A percentile compares a stretch with the other conserved stretches of the same genome.
Conservation (phyloP, 805 yeast genomes). For the Metschnikowia hibisci region DNA sequence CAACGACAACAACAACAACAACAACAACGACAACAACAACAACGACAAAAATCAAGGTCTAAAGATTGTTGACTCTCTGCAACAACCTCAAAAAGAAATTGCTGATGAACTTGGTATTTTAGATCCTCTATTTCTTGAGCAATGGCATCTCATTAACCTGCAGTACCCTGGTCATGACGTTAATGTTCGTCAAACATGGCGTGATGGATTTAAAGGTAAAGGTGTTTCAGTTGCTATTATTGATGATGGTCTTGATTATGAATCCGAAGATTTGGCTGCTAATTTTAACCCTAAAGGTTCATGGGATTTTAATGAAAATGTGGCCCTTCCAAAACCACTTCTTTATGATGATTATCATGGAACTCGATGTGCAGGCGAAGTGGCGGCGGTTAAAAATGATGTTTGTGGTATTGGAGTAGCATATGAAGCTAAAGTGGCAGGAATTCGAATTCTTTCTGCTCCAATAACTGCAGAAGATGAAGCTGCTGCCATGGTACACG, state of each 20-base stretch:
- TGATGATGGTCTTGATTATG: conserved; percentile 91
- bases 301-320: conserved; percentile 86
- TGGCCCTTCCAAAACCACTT: conserved; percentile 72
- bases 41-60: background rate
- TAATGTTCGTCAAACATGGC: conserved; percentile 85
- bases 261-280: conserved; percentile 63
- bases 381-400: conserved; percentile 83
- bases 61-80: conserved; percentile 48
- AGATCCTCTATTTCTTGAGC: conserved; percentile 80
- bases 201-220: conserved; percentile 70
- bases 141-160: conserved; percentile 90
- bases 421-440: conserved; percentile 77
- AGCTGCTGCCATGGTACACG: conserved; percentile 82
- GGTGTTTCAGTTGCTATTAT: conserved; percentile 84
- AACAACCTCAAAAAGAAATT: conserved; percentile 43
- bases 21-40: background rate
- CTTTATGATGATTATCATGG: conserved; percentile 88
- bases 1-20: background rate
- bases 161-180: conserved; percentile 75
- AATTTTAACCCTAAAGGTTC: conserved; percentile 78
- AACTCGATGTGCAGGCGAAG: conserved; percentile 96
- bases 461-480: conserved; percentile 81
- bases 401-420: conserved; percentile 98
- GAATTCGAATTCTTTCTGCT: conserved; percentile 84
- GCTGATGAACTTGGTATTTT: conserved; percentile 53